A percentile compares a stretch with the other conserved stretches of the same genome.
These are phyloP conservation scores for Amanita phalloides DNA, from an alignment of 768 basidiomycete species.

Conservation along the genomic window DNA sequence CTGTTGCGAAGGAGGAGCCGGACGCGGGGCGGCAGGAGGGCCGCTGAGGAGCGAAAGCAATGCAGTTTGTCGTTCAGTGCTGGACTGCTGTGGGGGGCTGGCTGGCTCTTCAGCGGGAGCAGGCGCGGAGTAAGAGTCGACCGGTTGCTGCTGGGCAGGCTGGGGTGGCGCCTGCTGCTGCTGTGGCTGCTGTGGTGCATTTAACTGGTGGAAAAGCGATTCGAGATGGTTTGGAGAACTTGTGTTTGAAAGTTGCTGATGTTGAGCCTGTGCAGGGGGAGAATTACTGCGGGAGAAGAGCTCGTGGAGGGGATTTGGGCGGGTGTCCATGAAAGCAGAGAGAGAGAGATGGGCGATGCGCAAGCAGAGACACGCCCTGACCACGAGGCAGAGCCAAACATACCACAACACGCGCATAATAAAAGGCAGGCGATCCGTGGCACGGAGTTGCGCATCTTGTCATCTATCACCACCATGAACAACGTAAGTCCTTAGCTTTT, in stretches of 20 bases:
- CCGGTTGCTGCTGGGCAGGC: constrained; percentile 2
- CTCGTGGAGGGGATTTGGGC: constrained; percentile 30
- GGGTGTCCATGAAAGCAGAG: constrained; percentile 27
- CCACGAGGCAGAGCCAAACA: constrained; percentile 32
- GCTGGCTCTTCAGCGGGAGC: constrained; percentile 34
- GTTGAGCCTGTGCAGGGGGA: constrained; percentile 5
- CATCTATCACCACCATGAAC: constrained; percentile 25
- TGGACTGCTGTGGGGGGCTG: constrained; percentile 18
- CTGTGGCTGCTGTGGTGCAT: constrained; percentile 27
- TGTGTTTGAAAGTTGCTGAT: constrained; percentile 25
- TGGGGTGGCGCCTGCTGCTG: constrained; percentile 2
- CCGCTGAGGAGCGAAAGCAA: constrained; percentile 60
- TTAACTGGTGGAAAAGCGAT: constrained; percentile 52
- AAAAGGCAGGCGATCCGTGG: neutral
- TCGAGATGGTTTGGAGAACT: constrained; percentile 54
- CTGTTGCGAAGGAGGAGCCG: constrained; percentile 36
- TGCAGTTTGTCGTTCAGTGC: constrained; percentile 59
- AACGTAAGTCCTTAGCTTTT: constrained; percentile 20
- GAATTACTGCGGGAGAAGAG: constrained; percentile 32
- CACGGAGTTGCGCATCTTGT: neutral
- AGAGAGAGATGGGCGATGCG: constrained; percentile 7
- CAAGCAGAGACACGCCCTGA: constrained; percentile 24
- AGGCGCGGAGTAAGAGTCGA: constrained; percentile 18
- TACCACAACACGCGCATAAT: constrained; percentile 6
- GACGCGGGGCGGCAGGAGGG: constrained; percentile 22